Conservation (phyloP, 768 basidiomycete genomes). For the Xerocomellus dryophilus region DNA sequence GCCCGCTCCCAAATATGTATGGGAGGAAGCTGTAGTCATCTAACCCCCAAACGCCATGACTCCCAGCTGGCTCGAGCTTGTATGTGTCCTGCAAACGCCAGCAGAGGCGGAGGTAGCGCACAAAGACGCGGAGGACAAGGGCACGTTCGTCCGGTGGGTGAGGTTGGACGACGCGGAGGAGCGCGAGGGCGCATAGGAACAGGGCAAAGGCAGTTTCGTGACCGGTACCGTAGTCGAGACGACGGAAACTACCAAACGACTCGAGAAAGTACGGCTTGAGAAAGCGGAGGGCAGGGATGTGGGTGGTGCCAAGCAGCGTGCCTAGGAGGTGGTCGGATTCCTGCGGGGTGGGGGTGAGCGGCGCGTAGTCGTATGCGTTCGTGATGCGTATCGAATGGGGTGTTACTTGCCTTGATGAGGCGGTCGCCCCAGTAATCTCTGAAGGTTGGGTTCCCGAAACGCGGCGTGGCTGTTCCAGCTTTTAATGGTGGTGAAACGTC, state of each 20-base stretch:
- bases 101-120: slow-evolving; percentile 76
- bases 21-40: slow-evolving; percentile 90
- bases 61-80: slow-evolving; percentile 91
- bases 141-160: slow-evolving; percentile 58
- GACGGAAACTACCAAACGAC: slow-evolving; percentile 85
- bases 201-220: slow-evolving; percentile 89
- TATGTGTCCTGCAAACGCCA: slow-evolving; percentile 89
- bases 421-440: slow-evolving; percentile 72
- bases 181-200: slow-evolving; percentile 69
- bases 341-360: slow-evolving; percentile 32
- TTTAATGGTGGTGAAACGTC: slow-evolving; percentile 70
- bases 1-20: slow-evolving; percentile 88
- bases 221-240: slow-evolving; percentile 96
- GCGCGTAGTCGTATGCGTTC: neutral
- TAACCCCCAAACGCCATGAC: slow-evolving; percentile 97
- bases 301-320: slow-evolving; percentile 46
- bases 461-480: slow-evolving; percentile 55
- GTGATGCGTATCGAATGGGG: neutral
- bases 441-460: slow-evolving; percentile 92
- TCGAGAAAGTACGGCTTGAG: slow-evolving; percentile 75
- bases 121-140: slow-evolving; percentile 59
- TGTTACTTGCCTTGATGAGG: slow-evolving; percentile 62
- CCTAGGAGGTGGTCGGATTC: slow-evolving; percentile 51
- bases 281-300: slow-evolving; percentile 50
- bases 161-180: slow-evolving; percentile 63